A percentile compares a stretch with the other conserved stretches of the same genome.
phyloP scores from a whole-genome alignment of 1,284 basidiomycete species.

The Irpex rosettiformis region DNA sequence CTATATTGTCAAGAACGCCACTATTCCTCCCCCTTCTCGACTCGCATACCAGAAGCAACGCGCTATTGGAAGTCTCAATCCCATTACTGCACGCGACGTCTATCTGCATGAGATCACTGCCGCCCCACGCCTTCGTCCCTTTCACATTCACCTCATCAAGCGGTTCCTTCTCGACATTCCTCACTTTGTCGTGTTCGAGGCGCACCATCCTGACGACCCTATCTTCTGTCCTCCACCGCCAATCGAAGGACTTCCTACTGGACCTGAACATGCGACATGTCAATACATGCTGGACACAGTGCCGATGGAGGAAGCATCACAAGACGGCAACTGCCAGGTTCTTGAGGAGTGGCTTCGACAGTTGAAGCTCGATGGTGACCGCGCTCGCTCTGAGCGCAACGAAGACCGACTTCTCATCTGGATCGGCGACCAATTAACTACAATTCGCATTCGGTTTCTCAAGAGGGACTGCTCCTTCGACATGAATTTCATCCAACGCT shows the following conservation, averaged over 20 bases:
- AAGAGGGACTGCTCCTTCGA: constrained; percentile 20
- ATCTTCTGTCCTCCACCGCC: constrained; percentile 25
- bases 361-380: constrained; percentile 7
- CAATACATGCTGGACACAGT: constrained; percentile 32
- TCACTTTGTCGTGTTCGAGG: constrained; percentile 15
- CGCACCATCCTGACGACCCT: constrained; percentile 16
- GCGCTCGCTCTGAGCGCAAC: constrained; percentile 12
- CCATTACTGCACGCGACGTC: constrained; percentile 23
- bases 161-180: constrained; percentile 5
- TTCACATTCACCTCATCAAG: constrained; percentile 8
- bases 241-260: constrained; percentile 25
- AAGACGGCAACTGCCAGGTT: constrained; percentile 30
- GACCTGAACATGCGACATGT: constrained; percentile 23
- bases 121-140: constrained; percentile 16
- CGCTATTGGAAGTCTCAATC: constrained; percentile 19
- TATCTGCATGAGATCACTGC: constrained; percentile 17
- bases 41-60: constrained; percentile 18
- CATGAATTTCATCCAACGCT: constrained; percentile 18
- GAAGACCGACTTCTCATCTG: constrained; percentile 15
- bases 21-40: constrained; percentile 18
- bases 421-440: constrained; percentile 26
- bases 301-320: constrained; percentile 33
- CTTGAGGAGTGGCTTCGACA: constrained; percentile 23
- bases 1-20: constrained; percentile 24
- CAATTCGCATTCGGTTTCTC: constrained; percentile 18